Evolutionary conservation across 139 green algal species (phyloP).

Genomic region (Closterium sp.): DNA sequence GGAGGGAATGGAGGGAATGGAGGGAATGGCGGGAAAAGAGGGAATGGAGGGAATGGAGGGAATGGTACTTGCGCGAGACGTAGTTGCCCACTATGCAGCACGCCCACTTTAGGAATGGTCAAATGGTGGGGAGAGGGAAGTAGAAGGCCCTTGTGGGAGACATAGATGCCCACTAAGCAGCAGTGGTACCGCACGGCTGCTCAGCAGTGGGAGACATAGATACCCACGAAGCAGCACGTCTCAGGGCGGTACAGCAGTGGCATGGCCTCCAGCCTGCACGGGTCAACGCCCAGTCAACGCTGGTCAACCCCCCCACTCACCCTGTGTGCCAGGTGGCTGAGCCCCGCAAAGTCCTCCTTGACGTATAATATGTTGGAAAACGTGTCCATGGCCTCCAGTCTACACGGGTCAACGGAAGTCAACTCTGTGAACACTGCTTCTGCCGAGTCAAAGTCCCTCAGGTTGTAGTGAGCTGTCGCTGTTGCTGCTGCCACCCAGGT

Average conservation of each 20-base stretch:
- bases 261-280: too few relatives aligned
- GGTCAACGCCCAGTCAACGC: too few relatives aligned
- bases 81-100: too few relatives aligned
- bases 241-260: too few relatives aligned
- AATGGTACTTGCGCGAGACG: too few relatives aligned
- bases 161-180: too few relatives aligned
- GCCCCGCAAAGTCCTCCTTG: conserved; percentile 56
- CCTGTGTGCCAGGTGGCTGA: conserved; percentile 83
- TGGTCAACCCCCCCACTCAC: neutral
- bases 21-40: neutral
- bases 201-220: too few relatives aligned
- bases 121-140: too few relatives aligned
- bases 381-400: conserved; percentile 87
- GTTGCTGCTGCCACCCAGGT: conserved; percentile 33
- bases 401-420: conserved; percentile 72
- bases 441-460: conserved; percentile 60
- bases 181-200: too few relatives aligned
- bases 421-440: conserved; percentile 72
- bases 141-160: too few relatives aligned
- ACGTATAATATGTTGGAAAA: conserved; percentile 94
- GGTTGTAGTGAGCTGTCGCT: conserved; percentile 85
- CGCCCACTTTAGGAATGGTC: too few relatives aligned
- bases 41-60: neutral
- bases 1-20: neutral
- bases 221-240: too few relatives aligned